phyloP scores from a whole-genome alignment of 2,329 filamentous ascomycete genomes.

The Cordyceps tenuipes region DNA sequence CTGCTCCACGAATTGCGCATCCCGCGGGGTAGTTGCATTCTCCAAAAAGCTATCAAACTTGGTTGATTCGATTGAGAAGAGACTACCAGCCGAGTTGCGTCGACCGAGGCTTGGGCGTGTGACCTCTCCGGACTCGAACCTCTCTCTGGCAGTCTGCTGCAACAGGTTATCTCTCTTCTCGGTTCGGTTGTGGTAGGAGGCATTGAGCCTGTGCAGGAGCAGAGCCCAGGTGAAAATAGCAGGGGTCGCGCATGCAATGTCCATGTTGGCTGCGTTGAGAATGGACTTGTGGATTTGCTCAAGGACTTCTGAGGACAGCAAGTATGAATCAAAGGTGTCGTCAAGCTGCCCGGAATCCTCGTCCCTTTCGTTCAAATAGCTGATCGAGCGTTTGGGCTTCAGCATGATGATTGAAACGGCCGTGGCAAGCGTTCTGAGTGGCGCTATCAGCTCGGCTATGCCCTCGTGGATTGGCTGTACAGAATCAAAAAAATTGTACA shows the following conservation, averaged over 20 bases:
- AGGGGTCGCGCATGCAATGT: constrained; percentile 58
- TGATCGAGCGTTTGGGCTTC: constrained; percentile 51
- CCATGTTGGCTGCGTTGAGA: constrained; percentile 46
- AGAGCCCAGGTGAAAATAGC: constrained; percentile 76
- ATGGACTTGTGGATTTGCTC: constrained; percentile 66
- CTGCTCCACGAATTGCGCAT: constrained; percentile 41
- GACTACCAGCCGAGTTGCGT: constrained; percentile 53
- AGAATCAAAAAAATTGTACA: constrained; percentile 60
- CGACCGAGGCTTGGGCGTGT: constrained; percentile 33
- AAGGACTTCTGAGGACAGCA: constrained; percentile 62
- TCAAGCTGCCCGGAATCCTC: constrained; percentile 28
- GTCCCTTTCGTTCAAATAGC: constrained; percentile 30
- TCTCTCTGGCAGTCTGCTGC: constrained; percentile 50
- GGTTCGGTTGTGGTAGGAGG: constrained; percentile 52
- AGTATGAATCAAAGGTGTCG: constrained; percentile 45
- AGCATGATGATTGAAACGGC: constrained; percentile 65
- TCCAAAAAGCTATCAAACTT: constrained; percentile 51
- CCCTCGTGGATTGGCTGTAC: constrained; percentile 39
- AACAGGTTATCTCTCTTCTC: constrained; percentile 51
- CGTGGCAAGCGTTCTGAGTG: constrained; percentile 61
- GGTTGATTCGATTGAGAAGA: constrained; percentile 52
- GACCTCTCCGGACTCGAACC: constrained; percentile 42
- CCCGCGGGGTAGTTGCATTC: constrained; percentile 40
- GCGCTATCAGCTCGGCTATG: constrained; percentile 44
- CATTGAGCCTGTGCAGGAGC: constrained; percentile 61